Evolutionary conservation across 164 flowering plant species (phyloP).

Genomic region (Piper betle): DNA sequence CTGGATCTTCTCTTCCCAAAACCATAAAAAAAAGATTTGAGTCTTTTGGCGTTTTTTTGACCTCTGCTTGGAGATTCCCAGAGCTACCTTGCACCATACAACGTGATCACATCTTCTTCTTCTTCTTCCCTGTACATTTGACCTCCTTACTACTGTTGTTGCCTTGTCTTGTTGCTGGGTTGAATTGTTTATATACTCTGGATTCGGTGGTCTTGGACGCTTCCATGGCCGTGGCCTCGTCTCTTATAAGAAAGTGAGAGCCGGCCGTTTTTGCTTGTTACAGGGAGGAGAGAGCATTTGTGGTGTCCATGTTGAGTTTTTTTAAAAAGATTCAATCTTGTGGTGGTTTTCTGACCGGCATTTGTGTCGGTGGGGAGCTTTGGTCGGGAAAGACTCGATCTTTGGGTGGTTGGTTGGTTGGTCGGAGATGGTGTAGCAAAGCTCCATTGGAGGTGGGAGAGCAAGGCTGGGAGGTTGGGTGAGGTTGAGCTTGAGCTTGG

Average conservation of each 20-base stretch:
- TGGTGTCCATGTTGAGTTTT: too few relatives aligned
- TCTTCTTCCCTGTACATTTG: background rate
- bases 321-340: too few relatives aligned
- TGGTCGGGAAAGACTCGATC: background rate
- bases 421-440: background rate
- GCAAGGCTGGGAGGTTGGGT: background rate
- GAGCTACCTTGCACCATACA: background rate
- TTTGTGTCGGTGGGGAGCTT: background rate
- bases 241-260: background rate
- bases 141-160: background rate
- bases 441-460: background rate
- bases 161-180: background rate
- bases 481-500: background rate
- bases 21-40: too few relatives aligned
- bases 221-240: constrained; percentile 1
- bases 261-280: background rate
- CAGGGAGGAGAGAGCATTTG: background rate
- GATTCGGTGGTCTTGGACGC: constrained; percentile 12
- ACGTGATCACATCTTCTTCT: constrained; percentile 15
- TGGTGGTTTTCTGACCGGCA: background rate
- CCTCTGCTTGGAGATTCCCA: too few relatives aligned
- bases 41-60: too few relatives aligned
- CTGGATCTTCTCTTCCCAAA: too few relatives aligned
- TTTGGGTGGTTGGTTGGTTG: background rate
- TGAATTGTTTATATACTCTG: constrained; percentile 11